phyloP scores from a whole-genome alignment of 2,329 filamentous ascomycete species.

The Thermothelomyces thermophilus region DNA sequence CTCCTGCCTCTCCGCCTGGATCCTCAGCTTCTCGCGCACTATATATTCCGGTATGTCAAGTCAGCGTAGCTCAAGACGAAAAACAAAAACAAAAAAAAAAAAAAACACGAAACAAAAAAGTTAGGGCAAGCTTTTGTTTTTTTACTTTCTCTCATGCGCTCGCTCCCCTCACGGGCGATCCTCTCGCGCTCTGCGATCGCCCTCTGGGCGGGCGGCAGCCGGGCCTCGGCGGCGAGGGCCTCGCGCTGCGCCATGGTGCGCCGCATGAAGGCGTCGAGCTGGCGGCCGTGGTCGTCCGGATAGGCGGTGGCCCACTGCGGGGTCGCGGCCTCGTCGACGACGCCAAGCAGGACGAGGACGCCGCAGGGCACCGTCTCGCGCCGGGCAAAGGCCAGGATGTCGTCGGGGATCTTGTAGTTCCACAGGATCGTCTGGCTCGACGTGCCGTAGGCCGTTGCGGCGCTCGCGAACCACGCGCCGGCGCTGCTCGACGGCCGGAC shows the following conservation, averaged over 20 bases:
- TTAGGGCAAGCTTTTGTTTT: neutral
- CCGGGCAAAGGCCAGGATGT: constrained; percentile 44
- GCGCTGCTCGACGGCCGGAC: constrained; percentile 26
- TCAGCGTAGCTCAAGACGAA: neutral
- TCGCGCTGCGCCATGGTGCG: constrained; percentile 35
- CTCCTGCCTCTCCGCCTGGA: constrained; percentile 38
- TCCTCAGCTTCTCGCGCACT: constrained; percentile 39
- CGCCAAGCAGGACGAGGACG: constrained; percentile 47
- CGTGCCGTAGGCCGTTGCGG: constrained; percentile 49
- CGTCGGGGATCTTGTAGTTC: constrained; percentile 53
- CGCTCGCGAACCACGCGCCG: constrained; percentile 52
- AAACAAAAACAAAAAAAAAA: neutral
- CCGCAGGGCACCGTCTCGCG: constrained; percentile 52
- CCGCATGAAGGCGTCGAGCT: constrained; percentile 33
- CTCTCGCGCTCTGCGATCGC: constrained; percentile 37
- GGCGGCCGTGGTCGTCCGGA: constrained; percentile 30
- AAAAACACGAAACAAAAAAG: neutral
- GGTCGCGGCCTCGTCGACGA: constrained; percentile 45
- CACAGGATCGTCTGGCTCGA: constrained; percentile 50
- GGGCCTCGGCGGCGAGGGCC: constrained; percentile 39
- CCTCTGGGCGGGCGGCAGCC: constrained; percentile 38
- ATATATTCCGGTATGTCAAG: no score
- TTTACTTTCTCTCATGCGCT: constrained; percentile 41
- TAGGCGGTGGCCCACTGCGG: constrained; percentile 46
- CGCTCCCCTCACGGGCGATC: constrained; percentile 36